Evolutionary conservation across 164 flowering plant species (phyloP), one percentile per base, ranked within the genome.

Genomic region (Magnolia sinica): DNA sequence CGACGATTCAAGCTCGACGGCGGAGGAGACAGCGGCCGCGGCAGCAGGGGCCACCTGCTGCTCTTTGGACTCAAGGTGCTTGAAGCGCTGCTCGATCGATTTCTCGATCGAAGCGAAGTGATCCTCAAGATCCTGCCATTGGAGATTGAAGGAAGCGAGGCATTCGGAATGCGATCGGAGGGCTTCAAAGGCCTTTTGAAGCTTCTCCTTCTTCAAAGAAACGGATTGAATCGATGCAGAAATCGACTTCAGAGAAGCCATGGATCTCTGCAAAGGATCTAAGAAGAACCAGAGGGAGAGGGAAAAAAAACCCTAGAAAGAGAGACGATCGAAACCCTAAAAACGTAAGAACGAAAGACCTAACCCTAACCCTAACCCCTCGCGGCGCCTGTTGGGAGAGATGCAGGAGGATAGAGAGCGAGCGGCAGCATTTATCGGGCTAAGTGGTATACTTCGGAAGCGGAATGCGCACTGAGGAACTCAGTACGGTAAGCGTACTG

Each of bases 91-190:
- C 49, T 81, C 74, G 61, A 81, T 72, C n/a, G 79, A 75, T 27
- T 64, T 69, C 68, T 88, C 86, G 77, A 88, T 52, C 70, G 88
- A 75, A 78, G 89, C 49, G 78, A 90, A 87, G 85, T 90, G 87
- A n/a, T 87, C 75, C 24, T 92, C 91, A 73, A 90, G 67, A 71
- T 89, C 91, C 74, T 86, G 51, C 94, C 96, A 90, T 55, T 84
- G 73, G 84, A 92, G 79, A 66, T 82, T 65, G 83, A 85, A 84
- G 49, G 86, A 84, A n/a, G 88, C 82, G 71, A 85, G 83, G 22
- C 80, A 77, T 29, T 86, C 77, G 13, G 89, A 81, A 52, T 83
- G 84, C 8, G 87, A 19, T 65, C 79, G 83, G 58, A 87, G 82
- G 18, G 84, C 82, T 50, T 86, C 84, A 70, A 85, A 88, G 19